Evolutionary conservation across 1,139 yeast species (phyloP), one percentile per base, ranked within the genome.

Genomic region (Nakaseomyces kungkrabaensis): DNA sequence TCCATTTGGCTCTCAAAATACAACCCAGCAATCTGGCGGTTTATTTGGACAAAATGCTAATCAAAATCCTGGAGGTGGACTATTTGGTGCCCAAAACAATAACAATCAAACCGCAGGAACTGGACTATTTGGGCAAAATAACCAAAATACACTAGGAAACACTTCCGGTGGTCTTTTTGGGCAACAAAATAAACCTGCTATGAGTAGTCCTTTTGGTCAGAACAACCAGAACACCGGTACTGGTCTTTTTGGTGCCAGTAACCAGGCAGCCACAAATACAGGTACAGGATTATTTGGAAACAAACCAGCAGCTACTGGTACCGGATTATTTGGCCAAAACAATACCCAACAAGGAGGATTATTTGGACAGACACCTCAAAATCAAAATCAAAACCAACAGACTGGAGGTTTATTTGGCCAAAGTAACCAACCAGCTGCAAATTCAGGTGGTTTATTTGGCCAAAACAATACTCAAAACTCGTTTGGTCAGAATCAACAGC

Each of bases 211-310:
- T 6, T 51, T 51, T 43, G 63, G 62, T 50, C 65, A 65, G 11
- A 54, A 52, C 45, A 60, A 59, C 47, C 43, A 65, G 43, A 29
- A 43, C 33, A 48, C 48, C 1, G 29, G 29, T 6, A 65, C 63
- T 37, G 65, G 69, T 5, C 53, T 64, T 33, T 68, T 67, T 56
- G 72, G 71, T 11, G 57, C 48, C 51, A 46, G 37, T 3, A 9
- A 41, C 43, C 10, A 24, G 5, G 44, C n/a, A 9, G 10, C 26
- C 10, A 27, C 22, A 5, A 43, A 32, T n/a, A 48, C 61, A 13
- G 46, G 56, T 50, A 52, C 59, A 50, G 72, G 72, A 4, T 66
- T 68, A 7, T 70, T 69, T 56, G 77, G 76, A 1, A 51, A 50
- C 46, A 58, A 58, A 31, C 46, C 58, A n/a, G 53, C 61, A 5